Evolutionary conservation across 306 rosid genomes (phyloP), one percentile per base, ranked within the genome.

Genomic region (Vigna angularis): DNA sequence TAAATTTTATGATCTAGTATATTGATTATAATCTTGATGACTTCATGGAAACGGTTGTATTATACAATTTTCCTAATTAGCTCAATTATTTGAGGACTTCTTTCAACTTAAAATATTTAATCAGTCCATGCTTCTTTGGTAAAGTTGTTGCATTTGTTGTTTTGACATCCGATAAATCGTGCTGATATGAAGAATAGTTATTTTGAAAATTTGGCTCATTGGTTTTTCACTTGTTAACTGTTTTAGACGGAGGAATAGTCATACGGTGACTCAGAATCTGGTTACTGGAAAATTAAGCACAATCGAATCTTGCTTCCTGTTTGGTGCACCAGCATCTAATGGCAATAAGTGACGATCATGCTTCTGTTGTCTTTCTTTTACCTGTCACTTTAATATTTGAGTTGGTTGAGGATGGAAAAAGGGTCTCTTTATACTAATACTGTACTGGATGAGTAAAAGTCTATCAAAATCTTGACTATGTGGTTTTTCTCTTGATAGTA

Each of bases 381-480:
- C 9, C 70, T 72, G 13, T 66, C 56, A 38, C 36, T 47, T 14
- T 9, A 15, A 8, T 9, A 6, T 34, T 34, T 58, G 22, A 56
- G 72, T 67, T 67, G 64, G 57, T 82, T 70, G 53, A 53, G 42
- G 67, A 72, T 67, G 75, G 32, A 40, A 79, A 76, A 59, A 49
- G 73, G 44, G 36, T n/a, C 66, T 62, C 70, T 32, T 4, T 32
- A 20, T 66, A 66, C 75, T 4, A 38, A 57, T 68, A 70, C 71
- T 73, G 47, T 64, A 16, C 83, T 61, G 28, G 7, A 40, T 22
- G 13, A 49, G 52, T 63, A 38, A 45, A 45, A 42, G 52, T 50
- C 58, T 70, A 75, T 53, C 72, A 53, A 61, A 65, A 66, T 76
- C 47, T 58, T 76, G 70, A 68, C 72, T 77, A 72, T 76, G 72